These are phyloP conservation scores for Suillus alpinus DNA, from an alignment of 768 basidiomycete genomes.

Conservation along the genomic window DNA sequence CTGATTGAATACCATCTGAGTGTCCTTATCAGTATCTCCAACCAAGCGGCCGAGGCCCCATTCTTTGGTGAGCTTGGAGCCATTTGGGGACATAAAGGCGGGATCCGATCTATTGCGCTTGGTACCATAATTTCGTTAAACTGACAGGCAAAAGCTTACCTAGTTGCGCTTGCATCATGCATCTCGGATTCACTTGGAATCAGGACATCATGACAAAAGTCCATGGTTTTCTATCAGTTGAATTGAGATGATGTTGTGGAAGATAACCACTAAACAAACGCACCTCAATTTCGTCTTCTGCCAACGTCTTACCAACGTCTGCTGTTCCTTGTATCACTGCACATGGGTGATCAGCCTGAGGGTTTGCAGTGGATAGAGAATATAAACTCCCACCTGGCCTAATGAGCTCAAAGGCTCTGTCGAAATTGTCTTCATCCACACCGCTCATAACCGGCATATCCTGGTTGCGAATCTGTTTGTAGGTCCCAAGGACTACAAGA, in stretches of 20 bases:
- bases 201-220: too few relatives aligned
- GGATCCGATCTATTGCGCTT: not conserved
- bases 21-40: conserved; percentile 14
- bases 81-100: conserved; percentile 11
- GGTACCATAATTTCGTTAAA: not conserved
- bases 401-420: conserved; percentile 61
- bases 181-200: conserved; percentile 15
- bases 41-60: conserved; percentile 13
- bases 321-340: conserved; percentile 20
- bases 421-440: conserved; percentile 66
- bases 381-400: conserved; percentile 46
- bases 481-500: conserved; percentile 67
- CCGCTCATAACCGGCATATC: conserved; percentile 53
- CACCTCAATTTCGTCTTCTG: conserved; percentile 11
- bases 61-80: not conserved
- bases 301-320: conserved; percentile 14
- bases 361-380: not conserved
- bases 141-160: not conserved
- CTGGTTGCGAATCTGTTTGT: conserved; percentile 67
- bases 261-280: not conserved
- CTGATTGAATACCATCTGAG: conserved; percentile 7
- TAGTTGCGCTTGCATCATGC: conserved; percentile 5
- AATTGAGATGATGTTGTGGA: not conserved
- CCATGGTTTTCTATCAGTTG: conserved; percentile 14
- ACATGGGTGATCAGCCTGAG: not conserved